These are phyloP conservation scores for Toxoplasma gondii DNA, from an alignment of 169 alveolate genomes.

Conservation along the genomic window DNA sequence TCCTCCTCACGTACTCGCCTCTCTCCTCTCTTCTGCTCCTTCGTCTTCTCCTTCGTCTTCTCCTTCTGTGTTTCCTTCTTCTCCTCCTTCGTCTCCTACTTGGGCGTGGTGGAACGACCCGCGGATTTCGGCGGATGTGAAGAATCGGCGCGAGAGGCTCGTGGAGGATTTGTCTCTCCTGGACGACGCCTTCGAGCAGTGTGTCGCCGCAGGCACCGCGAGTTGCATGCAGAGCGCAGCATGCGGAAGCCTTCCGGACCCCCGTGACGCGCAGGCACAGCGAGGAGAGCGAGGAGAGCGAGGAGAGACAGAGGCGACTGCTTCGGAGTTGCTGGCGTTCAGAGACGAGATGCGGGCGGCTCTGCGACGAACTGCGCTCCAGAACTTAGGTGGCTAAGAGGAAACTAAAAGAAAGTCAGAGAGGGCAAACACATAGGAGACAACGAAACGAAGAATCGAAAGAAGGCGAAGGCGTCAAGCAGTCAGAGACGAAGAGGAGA, in stretches of 20 bases:
- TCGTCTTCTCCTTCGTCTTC: background rate
- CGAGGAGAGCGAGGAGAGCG: background rate
- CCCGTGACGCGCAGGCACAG: constrained; percentile 13
- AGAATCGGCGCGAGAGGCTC: constrained; percentile 34
- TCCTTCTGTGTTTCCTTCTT: background rate
- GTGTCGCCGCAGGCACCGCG: background rate
- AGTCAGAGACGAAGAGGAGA: background rate
- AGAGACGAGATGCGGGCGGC: constrained; percentile 30
- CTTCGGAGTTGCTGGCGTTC: background rate
- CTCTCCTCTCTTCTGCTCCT: background rate
- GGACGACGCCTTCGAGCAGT: constrained; percentile 48
- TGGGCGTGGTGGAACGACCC: constrained; percentile 41
- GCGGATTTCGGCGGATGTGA: constrained; percentile 3
- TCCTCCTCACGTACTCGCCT: background rate
- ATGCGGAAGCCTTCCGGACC: background rate
- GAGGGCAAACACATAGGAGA: background rate
- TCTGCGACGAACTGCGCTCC: constrained; percentile 33
- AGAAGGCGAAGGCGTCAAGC: background rate
- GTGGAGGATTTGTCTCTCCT: constrained; percentile 49
- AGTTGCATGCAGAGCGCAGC: background rate
- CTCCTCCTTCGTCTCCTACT: background rate
- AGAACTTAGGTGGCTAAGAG: constrained; percentile 8
- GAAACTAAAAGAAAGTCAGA: no score
- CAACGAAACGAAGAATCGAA: background rate
- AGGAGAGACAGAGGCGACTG: background rate